phyloP scores from a whole-genome alignment of 169 alveolate species.

The Plasmodium knowlesi region DNA sequence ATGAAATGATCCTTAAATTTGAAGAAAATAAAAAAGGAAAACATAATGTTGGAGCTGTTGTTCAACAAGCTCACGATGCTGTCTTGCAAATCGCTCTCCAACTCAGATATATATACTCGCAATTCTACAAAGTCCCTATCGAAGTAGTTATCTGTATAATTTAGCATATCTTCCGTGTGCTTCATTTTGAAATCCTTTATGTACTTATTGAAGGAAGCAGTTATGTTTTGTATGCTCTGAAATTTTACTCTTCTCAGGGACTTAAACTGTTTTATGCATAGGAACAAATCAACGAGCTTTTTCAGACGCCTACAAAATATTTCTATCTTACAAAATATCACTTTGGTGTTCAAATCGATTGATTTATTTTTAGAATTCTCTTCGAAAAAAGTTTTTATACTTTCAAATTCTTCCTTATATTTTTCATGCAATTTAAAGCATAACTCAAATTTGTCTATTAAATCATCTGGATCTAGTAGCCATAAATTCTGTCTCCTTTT shows the following conservation, averaged over 20 bases:
- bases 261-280: slow-evolving; percentile 94
- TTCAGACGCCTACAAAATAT: slow-evolving; percentile 95
- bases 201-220: slow-evolving; percentile 89
- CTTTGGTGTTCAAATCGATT: slow-evolving; percentile 95
- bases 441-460: slow-evolving; percentile 91
- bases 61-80: slow-evolving; percentile 87
- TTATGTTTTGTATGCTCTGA: slow-evolving; percentile 93
- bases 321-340: slow-evolving; percentile 96
- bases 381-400: slow-evolving; percentile 92
- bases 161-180: slow-evolving; percentile 91
- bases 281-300: slow-evolving; percentile 95
- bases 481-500: slow-evolving; percentile 82
- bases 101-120: slow-evolving; percentile 93
- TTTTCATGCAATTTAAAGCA: slow-evolving; percentile 94
- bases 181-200: slow-evolving; percentile 81
- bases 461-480: slow-evolving; percentile 92
- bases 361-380: slow-evolving; percentile 94
- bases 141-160: slow-evolving; percentile 93
- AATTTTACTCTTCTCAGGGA: slow-evolving; percentile 92
- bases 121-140: slow-evolving; percentile 97
- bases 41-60: slow-evolving; percentile 93
- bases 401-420: slow-evolving; percentile 93
- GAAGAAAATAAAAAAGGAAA: slow-evolving; percentile 78
- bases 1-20: slow-evolving; percentile 59
- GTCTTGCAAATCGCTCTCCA: slow-evolving; percentile 79